Base-by-base conservation (phyloP, 2,329 filamentous ascomycete species). In the Cytospora schulzeri region DNA sequence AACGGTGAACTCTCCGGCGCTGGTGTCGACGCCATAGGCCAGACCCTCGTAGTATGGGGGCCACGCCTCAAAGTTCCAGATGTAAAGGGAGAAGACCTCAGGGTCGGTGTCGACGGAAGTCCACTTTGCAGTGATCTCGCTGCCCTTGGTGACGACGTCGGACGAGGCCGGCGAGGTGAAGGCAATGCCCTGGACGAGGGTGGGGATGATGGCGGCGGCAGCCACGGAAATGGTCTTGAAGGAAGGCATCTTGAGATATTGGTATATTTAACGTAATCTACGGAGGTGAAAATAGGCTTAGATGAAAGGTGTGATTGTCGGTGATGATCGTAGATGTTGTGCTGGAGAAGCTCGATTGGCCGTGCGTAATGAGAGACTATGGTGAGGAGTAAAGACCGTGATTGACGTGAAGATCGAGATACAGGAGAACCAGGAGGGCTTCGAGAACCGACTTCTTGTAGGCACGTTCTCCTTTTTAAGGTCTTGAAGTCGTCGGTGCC, bases 31-130 rank as follows among this genome's bases (percentile, higher is more conserved):
- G 26, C 60, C 53, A 33, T 62, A 65, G 12, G 33, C 51, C 15
- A 67, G 62, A n/a, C 45, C 19, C 35, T 67, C 63, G 52, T 67
- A 67, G 33, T 60, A 56, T 6, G 65, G 65, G 11, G 65, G 63
- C 41, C 55, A 67, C 2, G 48, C 28, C 22, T 33, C 65, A 57
- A 67, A 65, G 54, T 65, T 64, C 65, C 65, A 67, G 35, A 67
- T 51, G 17, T 67, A 67, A 3, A 67, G 58, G 50, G 62, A 65
- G 65, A 65, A 67, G 1, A 52, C 51, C 3, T 33, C 38, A 6
- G 65, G 65, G 38, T 67, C 63, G 1, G 41, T 57, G 51, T 62
- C 26, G 19, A 67, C 65, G 19, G 45, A 48, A 19, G 60, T 62
- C 60, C 60, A 62, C 22, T 53, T 62, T 7, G 60, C 60, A 15